phyloP scores from a whole-genome alignment of 306 rosid species.

The Echinosophora koreensis region DNA sequence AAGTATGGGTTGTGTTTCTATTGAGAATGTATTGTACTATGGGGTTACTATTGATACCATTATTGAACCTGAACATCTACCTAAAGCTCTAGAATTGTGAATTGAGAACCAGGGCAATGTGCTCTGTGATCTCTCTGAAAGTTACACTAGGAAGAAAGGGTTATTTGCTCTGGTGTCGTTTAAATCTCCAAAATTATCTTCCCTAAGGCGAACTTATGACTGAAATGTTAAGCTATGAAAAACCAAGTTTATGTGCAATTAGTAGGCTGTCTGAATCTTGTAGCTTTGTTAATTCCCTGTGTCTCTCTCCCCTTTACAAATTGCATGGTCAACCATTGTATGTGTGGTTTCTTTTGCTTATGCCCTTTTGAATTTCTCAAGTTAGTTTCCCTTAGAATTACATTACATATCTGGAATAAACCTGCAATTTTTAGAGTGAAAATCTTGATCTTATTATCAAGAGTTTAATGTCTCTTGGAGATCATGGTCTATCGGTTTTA shows the following conservation, averaged over 20 bases:
- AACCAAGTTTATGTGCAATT: background rate
- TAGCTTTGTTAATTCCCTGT: background rate
- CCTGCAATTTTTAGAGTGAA: background rate
- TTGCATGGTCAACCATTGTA: background rate
- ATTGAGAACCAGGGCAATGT: no score
- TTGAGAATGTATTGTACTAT: background rate
- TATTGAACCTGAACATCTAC: no score
- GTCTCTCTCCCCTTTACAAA: background rate
- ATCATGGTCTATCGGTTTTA: slow-evolving; percentile 12
- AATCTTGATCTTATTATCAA: background rate
- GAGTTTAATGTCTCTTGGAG: slow-evolving; percentile 1
- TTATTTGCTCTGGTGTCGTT: slow-evolving; percentile 11
- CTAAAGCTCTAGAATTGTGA: no score
- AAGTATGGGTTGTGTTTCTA: slow-evolving; percentile 20
- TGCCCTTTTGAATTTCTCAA: background rate
- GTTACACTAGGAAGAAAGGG: slow-evolving; percentile 6
- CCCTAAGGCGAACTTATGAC: slow-evolving; percentile 14
- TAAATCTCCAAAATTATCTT: background rate
- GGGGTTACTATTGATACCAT: background rate
- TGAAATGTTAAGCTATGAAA: slow-evolving; percentile 8
- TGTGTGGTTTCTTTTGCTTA: background rate
- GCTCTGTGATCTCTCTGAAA: no score
- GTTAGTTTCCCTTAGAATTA: slow-evolving; percentile 6
- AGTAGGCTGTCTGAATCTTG: background rate
- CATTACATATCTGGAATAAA: slow-evolving; percentile 5